These are phyloP conservation scores for Pythium coloratum DNA, from an alignment of 352 stramenopile species.

Conservation along the genomic window DNA sequence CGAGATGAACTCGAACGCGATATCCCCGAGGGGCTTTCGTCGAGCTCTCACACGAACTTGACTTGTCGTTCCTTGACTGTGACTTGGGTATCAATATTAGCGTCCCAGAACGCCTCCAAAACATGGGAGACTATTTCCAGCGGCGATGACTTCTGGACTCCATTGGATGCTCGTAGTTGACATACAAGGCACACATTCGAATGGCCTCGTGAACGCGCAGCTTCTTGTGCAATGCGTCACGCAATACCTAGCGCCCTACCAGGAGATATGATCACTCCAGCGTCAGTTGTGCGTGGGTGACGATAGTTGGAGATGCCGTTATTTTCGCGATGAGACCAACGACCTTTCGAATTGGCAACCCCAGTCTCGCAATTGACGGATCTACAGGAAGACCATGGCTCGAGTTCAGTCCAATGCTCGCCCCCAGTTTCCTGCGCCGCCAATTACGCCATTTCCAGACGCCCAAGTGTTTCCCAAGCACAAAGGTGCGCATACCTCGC, in stretches of 20 bases:
- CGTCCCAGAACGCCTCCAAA: background rate
- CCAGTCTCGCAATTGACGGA: background rate
- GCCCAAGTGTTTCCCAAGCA: slow-evolving; percentile 19
- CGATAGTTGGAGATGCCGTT: background rate
- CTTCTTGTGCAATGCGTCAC: background rate
- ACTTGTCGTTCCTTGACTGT: background rate
- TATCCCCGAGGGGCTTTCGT: background rate
- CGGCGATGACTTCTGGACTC: background rate
- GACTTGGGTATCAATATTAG: background rate
- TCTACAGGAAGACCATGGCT: background rate
- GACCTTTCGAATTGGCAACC: background rate
- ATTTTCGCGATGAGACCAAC: background rate
- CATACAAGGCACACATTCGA: background rate
- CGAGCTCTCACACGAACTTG: background rate
- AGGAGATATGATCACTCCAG: too few relatives aligned
- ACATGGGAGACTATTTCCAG: background rate
- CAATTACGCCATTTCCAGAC: slow-evolving; percentile 24
- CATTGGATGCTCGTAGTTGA: background rate
- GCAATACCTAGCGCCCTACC: background rate
- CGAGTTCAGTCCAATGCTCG: background rate
- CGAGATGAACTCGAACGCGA: background rate
- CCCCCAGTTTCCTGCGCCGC: slow-evolving; percentile 8
- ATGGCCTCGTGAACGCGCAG: background rate
- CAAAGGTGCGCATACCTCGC: background rate
- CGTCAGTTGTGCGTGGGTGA: too few relatives aligned